Percentiles rank a stretch among this genome's conserved stretches.
phyloP scores from a whole-genome alignment of 331 rosid species.

The Spiraea crenata region DNA sequence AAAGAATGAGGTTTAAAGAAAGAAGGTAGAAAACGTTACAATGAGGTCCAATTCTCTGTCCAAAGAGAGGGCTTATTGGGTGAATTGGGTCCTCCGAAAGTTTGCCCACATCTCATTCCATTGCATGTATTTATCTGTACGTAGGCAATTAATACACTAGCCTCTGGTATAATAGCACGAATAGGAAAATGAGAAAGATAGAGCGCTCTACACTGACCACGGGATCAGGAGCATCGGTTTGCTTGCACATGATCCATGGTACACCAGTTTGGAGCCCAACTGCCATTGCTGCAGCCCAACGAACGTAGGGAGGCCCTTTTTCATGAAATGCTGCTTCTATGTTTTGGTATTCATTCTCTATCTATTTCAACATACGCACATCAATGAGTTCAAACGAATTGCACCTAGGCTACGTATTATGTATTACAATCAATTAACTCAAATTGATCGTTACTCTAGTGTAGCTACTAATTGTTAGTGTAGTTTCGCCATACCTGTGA shows the following conservation, averaged over 20 bases:
- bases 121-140: slow-evolving; percentile 75
- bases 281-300: slow-evolving; percentile 69
- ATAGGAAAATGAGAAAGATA: no score
- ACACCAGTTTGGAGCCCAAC: slow-evolving; percentile 59
- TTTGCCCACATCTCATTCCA: slow-evolving; percentile 70
- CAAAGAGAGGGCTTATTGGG: slow-evolving; percentile 63
- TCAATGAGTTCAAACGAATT: neutral
- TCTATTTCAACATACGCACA: slow-evolving; percentile 20
- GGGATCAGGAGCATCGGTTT: slow-evolving; percentile 67
- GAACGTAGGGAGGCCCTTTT: slow-evolving; percentile 42
- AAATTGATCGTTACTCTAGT: no score
- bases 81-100: slow-evolving; percentile 60
- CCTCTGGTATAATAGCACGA: no score
- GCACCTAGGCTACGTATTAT: no score
- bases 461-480: no score
- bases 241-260: slow-evolving; percentile 78
- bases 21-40: slow-evolving; percentile 34
- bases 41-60: slow-evolving; percentile 85
- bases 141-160: no score
- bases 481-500: slow-evolving; percentile 43
- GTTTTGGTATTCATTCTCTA: slow-evolving; percentile 72
- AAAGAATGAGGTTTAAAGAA: no score
- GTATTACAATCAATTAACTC: no score
- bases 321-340: slow-evolving; percentile 45
- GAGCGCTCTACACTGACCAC: slow-evolving; percentile 33